These are phyloP conservation scores for Choanephora cucurbitarum DNA, from an alignment of 371 early-diverging fungal genomes.

Conservation along the genomic window DNA sequence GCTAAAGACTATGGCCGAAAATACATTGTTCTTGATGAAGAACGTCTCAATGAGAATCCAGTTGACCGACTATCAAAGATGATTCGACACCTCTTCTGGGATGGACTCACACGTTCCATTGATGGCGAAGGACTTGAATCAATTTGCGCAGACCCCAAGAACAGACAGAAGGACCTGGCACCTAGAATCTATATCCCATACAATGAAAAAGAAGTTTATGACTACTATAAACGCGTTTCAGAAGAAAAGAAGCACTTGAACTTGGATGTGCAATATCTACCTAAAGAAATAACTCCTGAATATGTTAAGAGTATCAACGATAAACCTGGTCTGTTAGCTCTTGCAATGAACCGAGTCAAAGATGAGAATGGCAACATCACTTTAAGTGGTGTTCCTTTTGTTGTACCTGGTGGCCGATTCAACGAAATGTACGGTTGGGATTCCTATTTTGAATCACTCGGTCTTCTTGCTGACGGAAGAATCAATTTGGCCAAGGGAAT, in stretches of 20 bases:
- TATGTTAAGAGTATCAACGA: constrained; percentile 89
- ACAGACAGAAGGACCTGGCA: constrained; percentile 64
- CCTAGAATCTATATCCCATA: constrained; percentile 87
- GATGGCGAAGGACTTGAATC: constrained; percentile 86
- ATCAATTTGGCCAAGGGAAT: constrained; percentile 83
- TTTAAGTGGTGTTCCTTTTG: constrained; percentile 83
- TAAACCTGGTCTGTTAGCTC: constrained; percentile 84
- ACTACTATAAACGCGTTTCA: constrained; percentile 75
- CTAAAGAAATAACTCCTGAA: constrained; percentile 80
- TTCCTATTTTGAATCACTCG: constrained; percentile 90
- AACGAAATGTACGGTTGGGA: constrained; percentile 99
- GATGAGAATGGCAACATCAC: constrained; percentile 51
- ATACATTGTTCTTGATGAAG: constrained; percentile 80
- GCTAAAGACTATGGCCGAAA: constrained; percentile 82
- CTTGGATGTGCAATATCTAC: constrained; percentile 81
- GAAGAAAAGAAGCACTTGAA: constrained; percentile 63
- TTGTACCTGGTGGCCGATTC: constrained; percentile 96
- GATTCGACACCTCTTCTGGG: constrained; percentile 91
- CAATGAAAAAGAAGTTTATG: constrained; percentile 69
- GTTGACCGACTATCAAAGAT: constrained; percentile 82
- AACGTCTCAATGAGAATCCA: constrained; percentile 87
- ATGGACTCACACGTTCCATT: constrained; percentile 85
- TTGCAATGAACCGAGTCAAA: constrained; percentile 65
- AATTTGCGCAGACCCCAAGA: constrained; percentile 90
- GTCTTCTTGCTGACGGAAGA: constrained; percentile 78